Percentiles rank a stretch among this genome's conserved stretches.
Evolutionary conservation across 495 filamentous ascomycete species (phyloP).

Genomic region (Staphylotrichum tortipilum): DNA sequence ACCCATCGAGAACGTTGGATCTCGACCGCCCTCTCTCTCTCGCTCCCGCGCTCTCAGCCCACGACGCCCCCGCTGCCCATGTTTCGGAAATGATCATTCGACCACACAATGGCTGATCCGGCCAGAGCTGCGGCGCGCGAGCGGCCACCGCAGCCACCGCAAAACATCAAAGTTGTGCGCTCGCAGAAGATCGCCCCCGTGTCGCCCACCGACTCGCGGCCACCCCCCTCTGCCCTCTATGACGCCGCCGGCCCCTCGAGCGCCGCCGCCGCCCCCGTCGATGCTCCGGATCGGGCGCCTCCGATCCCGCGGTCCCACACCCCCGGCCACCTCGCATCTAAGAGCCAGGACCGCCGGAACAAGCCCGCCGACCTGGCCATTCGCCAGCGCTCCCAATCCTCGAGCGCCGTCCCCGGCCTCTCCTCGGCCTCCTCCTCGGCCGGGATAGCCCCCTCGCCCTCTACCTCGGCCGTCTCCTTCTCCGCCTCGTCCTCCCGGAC

Average conservation of each 20-base stretch:
- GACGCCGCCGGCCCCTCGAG: no score
- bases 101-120: slow-evolving; percentile 31
- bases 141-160: slow-evolving; percentile 24
- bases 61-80: slow-evolving; percentile 6
- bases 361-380: slow-evolving; percentile 40
- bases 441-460: slow-evolving; percentile 1
- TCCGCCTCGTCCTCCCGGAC: slow-evolving; percentile 22
- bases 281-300: slow-evolving; percentile 23
- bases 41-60: no score
- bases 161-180: slow-evolving; percentile 30
- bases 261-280: no score
- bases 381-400: slow-evolving; percentile 41
- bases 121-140: slow-evolving; percentile 24
- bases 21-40: no score
- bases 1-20: no score
- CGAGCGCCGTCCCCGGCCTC: slow-evolving; percentile 28
- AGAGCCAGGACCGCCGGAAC: slow-evolving; percentile 37
- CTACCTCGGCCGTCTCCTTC: slow-evolving; percentile 20
- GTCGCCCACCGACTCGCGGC: slow-evolving; percentile 24
- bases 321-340: slow-evolving; percentile 45
- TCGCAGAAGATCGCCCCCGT: slow-evolving; percentile 33
- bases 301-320: slow-evolving; percentile 42
- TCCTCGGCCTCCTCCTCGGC: slow-evolving; percentile 21
- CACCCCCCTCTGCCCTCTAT: slow-evolving; percentile 16
- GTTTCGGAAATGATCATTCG: slow-evolving; percentile 22